Base-by-base conservation (phyloP, 768 basidiomycete species). In the Boletus rubescentipes region DNA sequence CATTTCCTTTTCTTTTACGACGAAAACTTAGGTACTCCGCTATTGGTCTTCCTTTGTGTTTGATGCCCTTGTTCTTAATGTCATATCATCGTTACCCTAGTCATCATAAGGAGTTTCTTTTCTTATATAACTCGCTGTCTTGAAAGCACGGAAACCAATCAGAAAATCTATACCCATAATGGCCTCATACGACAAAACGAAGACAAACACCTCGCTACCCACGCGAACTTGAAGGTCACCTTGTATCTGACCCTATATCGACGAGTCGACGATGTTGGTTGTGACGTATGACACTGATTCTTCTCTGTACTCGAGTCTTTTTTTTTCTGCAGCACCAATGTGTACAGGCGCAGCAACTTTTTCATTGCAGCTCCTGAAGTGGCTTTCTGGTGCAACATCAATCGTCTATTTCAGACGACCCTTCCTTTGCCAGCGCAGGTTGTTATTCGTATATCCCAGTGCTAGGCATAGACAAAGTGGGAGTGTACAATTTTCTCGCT, bases 21-120 rank as follows among this genome's bases (percentile, higher is more conserved):
- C 52, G 57, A 71, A 71, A 71, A 66, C 72, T 67, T 73, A 71
- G 67, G 70, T 63, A 68, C 60, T 61, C 49, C 55, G 50, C 52
- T 71, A 72, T 66, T 67, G 71, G 70, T 66, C 57, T 66, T 59
- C 46, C 43, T 58, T 57, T 61, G 49, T 61, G 60, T 69, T 57
- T 60, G 66, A 61, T 66, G 63, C 54, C 64, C 47, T 60, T 62
- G 58, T 61, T 53, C 48, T 55, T 72, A 71, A 72, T 68, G 60
- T 58, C 64, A 71, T 41, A 66, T 38, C 55, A 63, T 53, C 49
- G 61, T 67, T 71, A 73, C 64, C 45, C 61, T 68, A 71, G 61
- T 61, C 61, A 54, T 47, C 57, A 66, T 55, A 38, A 54, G 46
- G 51, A 52, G 26, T 38, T 54, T 51, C 43, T 46, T 38, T 62